phyloP scores from a whole-genome alignment of 2,329 filamentous ascomycete genomes.

The Monosporascus sp. region DNA sequence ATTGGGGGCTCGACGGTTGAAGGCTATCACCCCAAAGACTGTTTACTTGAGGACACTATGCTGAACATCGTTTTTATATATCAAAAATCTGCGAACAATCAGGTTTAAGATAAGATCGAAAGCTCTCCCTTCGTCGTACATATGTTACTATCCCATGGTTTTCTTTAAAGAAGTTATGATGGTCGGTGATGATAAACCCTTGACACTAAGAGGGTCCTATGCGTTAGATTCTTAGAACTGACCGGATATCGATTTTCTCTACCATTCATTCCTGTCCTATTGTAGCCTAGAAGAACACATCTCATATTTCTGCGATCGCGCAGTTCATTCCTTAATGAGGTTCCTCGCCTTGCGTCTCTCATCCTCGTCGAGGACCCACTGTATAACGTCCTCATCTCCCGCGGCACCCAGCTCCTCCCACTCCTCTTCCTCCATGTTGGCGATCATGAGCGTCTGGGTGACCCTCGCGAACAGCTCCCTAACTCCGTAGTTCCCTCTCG shows the following conservation, averaged over 20 bases:
- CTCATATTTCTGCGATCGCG: background rate
- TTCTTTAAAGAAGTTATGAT: background rate
- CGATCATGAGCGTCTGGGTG: slow-evolving; percentile 64
- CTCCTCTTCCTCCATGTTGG: slow-evolving; percentile 79
- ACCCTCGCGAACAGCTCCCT: slow-evolving; percentile 63
- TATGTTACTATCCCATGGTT: background rate
- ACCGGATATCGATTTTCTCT: background rate
- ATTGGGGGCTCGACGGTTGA: too few relatives aligned
- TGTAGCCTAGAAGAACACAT: background rate
- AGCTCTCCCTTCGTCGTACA: too few relatives aligned
- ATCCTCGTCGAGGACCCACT: slow-evolving; percentile 55
- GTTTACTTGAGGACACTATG: too few relatives aligned
- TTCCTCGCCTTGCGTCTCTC: slow-evolving; percentile 60
- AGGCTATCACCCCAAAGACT: too few relatives aligned
- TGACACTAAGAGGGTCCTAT: background rate
- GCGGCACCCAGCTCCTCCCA: slow-evolving; percentile 60
- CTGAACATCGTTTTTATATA: too few relatives aligned
- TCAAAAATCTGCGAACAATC: too few relatives aligned
- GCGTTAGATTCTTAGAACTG: background rate
- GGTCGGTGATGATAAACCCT: too few relatives aligned
- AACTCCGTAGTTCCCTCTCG: slow-evolving; percentile 59
- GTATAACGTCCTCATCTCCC: slow-evolving; percentile 50
- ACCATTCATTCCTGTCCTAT: background rate
- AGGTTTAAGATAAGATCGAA: too few relatives aligned
- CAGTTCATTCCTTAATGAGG: slow-evolving; percentile 39